Evolutionary conservation across 176 grass and related monocot species (phyloP).

Genomic region (Guadua angustifolia): DNA sequence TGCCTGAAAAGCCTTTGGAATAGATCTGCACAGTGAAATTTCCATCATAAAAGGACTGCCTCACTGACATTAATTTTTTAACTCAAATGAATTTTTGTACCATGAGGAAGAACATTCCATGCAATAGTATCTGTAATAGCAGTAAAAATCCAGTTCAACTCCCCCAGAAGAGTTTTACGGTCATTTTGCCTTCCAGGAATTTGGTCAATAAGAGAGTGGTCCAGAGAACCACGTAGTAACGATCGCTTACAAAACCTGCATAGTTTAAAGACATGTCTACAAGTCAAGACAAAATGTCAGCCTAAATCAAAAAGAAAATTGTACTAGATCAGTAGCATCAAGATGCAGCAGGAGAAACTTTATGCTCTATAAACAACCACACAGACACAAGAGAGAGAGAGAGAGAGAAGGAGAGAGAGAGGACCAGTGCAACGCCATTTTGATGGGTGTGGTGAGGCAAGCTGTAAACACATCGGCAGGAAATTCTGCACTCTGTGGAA

Average conservation of each 20-base stretch:
- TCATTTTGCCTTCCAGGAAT: constrained; percentile 98
- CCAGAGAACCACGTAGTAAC: constrained; percentile 73
- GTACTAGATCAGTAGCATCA: constrained; percentile 4
- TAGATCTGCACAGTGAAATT: constrained; percentile 71
- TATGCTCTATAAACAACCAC: constrained; percentile 1
- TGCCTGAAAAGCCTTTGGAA: constrained; percentile 98
- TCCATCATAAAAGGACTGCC: constrained; percentile 39
- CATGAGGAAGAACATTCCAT: constrained; percentile 99
- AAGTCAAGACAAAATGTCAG: constrained; percentile 25
- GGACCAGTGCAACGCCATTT: constrained; percentile 97
- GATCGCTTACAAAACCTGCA: constrained; percentile 89
- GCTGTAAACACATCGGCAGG: constrained; percentile 97
- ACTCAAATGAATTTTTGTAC: constrained; percentile 47
- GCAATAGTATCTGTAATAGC: constrained; percentile 97
- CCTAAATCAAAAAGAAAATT: background rate
- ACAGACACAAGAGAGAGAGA: background rate
- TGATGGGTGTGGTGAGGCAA: constrained; percentile 94
- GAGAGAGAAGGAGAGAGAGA: constrained; percentile 15
- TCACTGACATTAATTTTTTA: background rate
- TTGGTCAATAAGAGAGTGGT: constrained; percentile 71
- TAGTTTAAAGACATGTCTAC: constrained; percentile 31
- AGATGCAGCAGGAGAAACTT: constrained; percentile 15
- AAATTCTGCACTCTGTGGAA: constrained; percentile 93
- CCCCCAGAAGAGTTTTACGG: constrained; percentile 93
- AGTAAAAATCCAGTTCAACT: constrained; percentile 99